Conservation (phyloP, 148 eudicot species). For the Pharnaceum exiguum region DNA sequence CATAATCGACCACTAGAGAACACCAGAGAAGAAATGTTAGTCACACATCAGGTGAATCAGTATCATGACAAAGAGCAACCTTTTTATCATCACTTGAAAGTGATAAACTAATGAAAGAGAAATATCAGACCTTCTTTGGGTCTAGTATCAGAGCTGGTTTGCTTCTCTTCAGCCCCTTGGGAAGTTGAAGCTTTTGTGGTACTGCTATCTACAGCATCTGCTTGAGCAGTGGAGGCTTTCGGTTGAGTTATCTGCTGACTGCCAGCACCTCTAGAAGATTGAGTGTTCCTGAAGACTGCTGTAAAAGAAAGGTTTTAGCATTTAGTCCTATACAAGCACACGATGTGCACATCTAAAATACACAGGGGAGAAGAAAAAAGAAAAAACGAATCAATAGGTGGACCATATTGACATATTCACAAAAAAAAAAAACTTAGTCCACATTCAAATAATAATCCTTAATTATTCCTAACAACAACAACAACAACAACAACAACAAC, state of each 20-base stretch:
- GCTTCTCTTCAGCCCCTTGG: slow-evolving; percentile 44
- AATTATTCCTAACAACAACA: too few species aligned
- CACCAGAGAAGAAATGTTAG: not conserved
- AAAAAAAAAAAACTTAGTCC: too few species aligned
- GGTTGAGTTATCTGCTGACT: slow-evolving; percentile 19
- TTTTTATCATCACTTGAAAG: not conserved
- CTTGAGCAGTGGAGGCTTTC: slow-evolving; percentile 29
- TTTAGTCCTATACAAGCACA: not conserved
- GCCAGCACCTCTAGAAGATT: slow-evolving; percentile 23
- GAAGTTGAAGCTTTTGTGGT: slow-evolving; percentile 23
- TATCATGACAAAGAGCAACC: not conserved
- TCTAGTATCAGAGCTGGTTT: slow-evolving; percentile 47
- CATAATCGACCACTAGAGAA: slow-evolving; percentile 54
- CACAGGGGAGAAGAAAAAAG: not conserved
- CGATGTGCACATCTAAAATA: not conserved
- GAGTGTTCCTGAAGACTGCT: slow-evolving; percentile 31
- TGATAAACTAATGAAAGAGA: not conserved
- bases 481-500: too few species aligned
- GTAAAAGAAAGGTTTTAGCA: slow-evolving; percentile 10
- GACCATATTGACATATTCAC: too few species aligned
- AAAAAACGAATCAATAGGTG: too few species aligned
- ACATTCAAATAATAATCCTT: too few species aligned
- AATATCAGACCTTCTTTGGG: slow-evolving; percentile 57
- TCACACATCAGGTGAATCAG: not conserved
- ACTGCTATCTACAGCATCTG: slow-evolving; percentile 22